Evolutionary conservation across 2,329 filamentous ascomycete genomes (phyloP).

Genomic region (Apiospora saccharicola): DNA sequence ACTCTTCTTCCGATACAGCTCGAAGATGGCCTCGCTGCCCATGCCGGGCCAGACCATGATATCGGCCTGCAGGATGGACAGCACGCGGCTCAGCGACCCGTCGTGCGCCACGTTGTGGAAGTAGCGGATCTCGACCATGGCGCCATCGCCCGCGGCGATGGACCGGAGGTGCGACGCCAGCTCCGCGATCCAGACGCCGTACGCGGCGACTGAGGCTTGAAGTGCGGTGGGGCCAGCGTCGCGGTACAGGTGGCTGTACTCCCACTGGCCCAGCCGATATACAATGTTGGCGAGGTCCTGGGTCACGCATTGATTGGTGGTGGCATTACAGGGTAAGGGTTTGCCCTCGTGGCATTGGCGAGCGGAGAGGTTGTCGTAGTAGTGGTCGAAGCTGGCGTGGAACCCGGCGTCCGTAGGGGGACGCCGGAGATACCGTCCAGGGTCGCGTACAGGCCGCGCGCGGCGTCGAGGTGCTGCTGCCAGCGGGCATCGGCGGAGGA

Average conservation of each 20-base stretch:
- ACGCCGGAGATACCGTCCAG: conserved; percentile 77
- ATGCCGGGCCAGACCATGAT: conserved; percentile 86
- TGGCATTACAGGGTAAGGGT: conserved; percentile 71
- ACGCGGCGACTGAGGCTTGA: conserved; percentile 65
- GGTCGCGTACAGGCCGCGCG: conserved; percentile 59
- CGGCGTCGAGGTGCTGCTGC: conserved; percentile 67
- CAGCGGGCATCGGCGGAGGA: conserved; percentile 58
- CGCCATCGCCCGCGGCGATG: conserved; percentile 50
- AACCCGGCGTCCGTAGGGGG: conserved; percentile 63
- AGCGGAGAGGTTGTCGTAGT: conserved; percentile 84
- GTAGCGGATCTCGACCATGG: conserved; percentile 54
- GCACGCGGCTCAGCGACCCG: conserved; percentile 71
- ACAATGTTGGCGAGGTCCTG: conserved; percentile 71
- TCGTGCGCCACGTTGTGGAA: conserved; percentile 84
- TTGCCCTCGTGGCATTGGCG: conserved; percentile 75
- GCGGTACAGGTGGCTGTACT: conserved; percentile 82
- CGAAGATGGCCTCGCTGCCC: conserved; percentile 81
- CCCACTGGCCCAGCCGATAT: conserved; percentile 80
- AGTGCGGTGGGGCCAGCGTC: conserved; percentile 70
- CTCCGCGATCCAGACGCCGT: conserved; percentile 79
- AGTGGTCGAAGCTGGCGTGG: conserved; percentile 79
- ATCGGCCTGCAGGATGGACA: conserved; percentile 76
- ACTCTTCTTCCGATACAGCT: conserved; percentile 64
- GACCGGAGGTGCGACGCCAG: conserved; percentile 70
- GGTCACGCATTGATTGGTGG: conserved; percentile 65